phyloP scores from a whole-genome alignment of 139 green algal genomes.

The Astrephomene gubernaculifera region DNA sequence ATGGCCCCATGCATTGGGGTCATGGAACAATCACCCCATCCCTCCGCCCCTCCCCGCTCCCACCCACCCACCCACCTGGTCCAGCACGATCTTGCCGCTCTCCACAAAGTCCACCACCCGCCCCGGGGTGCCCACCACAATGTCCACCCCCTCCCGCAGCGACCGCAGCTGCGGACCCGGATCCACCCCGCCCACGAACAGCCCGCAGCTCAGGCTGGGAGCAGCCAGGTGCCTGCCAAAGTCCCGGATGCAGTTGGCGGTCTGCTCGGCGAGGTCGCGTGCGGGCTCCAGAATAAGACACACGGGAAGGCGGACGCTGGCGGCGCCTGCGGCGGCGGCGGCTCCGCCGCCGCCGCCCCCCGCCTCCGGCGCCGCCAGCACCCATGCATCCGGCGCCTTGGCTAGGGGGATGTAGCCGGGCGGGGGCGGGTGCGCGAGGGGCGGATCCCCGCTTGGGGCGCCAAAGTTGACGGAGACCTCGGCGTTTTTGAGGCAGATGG shows the following conservation, averaged over 20 bases:
- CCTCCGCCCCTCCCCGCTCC: background rate
- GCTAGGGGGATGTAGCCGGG: conserved; percentile 10
- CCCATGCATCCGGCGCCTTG: conserved; percentile 41
- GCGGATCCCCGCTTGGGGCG: too few relatives aligned
- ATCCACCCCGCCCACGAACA: conserved; percentile 79
- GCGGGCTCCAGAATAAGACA: conserved; percentile 85
- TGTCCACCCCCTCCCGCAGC: conserved; percentile 75
- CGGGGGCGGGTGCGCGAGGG: conserved; percentile 1
- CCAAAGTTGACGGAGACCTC: conserved; percentile 82
- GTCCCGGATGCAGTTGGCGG: conserved; percentile 63
- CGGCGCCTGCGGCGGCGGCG: background rate
- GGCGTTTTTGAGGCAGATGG: conserved; percentile 85
- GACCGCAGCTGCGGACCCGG: conserved; percentile 44
- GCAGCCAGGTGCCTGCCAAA: conserved; percentile 68
- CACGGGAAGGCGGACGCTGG: conserved; percentile 57
- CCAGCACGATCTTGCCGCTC: conserved; percentile 74
- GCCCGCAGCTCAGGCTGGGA: conserved; percentile 57
- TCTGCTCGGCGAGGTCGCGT: conserved; percentile 90
- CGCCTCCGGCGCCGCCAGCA: background rate
- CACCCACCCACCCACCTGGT: conserved; percentile 45
- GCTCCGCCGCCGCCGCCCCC: too few relatives aligned
- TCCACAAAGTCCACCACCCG: conserved; percentile 82
- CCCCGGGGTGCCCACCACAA: conserved; percentile 82
- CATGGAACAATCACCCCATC: too few relatives aligned
- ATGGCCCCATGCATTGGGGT: too few relatives aligned